phyloP scores from a whole-genome alignment of 1,284 basidiomycete genomes.

The Moniliophthora roreri region DNA sequence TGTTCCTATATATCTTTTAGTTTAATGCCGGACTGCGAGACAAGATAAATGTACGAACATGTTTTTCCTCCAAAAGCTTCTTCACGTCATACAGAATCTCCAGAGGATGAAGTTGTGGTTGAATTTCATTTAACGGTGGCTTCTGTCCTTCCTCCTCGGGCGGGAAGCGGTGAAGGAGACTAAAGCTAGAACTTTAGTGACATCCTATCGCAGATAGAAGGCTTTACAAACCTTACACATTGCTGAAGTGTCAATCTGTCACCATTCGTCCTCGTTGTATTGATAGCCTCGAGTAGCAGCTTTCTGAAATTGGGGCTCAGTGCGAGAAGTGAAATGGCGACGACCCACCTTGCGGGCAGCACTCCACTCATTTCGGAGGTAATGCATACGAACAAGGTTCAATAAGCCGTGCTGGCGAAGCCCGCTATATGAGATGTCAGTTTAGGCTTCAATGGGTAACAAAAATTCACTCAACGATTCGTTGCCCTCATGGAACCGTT shows the following conservation, averaged over 20 bases:
- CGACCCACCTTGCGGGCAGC: constrained; percentile 63
- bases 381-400: constrained; percentile 77
- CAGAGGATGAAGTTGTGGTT: constrained; percentile 70
- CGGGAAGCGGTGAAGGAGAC: constrained; percentile 70
- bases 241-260: constrained; percentile 74
- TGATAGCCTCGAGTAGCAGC: constrained; percentile 74
- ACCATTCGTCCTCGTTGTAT: constrained; percentile 66
- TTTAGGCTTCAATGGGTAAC: not conserved
- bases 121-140: constrained; percentile 68
- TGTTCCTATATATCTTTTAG: constrained; percentile 53
- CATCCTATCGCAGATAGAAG: constrained; percentile 11
- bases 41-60: constrained; percentile 34
- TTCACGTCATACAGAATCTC: constrained; percentile 73
- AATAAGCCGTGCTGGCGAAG: constrained; percentile 76
- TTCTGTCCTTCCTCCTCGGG: constrained; percentile 39
- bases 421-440: constrained; percentile 44
- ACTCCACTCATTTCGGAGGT: constrained; percentile 60
- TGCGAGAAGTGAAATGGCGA: not conserved
- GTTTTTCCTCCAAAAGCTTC: constrained; percentile 57
- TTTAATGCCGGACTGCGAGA: not conserved
- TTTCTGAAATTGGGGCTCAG: constrained; percentile 26
- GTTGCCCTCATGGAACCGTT: constrained; percentile 73
- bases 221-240: constrained; percentile 61
- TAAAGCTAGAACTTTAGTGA: constrained; percentile 29
- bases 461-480: constrained; percentile 54